Conservation (phyloP, 805 yeast genomes). For the Jamesozyma jinghongensis region DNA sequence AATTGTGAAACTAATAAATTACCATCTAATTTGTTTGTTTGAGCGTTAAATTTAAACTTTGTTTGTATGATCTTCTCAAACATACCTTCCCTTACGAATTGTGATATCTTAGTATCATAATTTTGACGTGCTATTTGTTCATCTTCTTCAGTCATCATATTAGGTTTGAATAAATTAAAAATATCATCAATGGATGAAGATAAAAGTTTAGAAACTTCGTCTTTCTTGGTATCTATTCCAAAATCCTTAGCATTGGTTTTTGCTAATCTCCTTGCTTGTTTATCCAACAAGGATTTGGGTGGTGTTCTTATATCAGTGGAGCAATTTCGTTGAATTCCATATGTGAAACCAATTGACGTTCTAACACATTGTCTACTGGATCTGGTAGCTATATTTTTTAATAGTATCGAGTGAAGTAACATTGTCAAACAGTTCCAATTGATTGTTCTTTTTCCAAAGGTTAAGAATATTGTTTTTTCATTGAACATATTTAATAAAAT, state of each 20-base stretch:
- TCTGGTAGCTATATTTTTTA: too few species aligned
- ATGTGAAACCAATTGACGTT: too few species aligned
- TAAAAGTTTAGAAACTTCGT: background rate
- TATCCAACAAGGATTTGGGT: conserved; percentile 16
- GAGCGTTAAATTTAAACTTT: conserved; percentile 9
- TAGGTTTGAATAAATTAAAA: conserved; percentile 20
- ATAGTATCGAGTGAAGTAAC: too few species aligned
- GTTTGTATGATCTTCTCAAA: conserved; percentile 8
- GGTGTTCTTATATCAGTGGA: conserved; percentile 3
- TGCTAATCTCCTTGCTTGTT: conserved; percentile 16
- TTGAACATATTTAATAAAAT: too few species aligned
- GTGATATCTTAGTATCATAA: conserved; percentile 5
- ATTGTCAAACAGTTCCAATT: too few species aligned
- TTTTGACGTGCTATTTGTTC: conserved; percentile 11
- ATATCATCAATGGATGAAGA: conserved; percentile 17
- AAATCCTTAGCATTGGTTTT: conserved; percentile 4
- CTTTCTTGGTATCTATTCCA: conserved; percentile 7
- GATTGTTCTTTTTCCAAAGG: too few species aligned
- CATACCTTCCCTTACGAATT: conserved; percentile 11
- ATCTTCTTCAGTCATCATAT: conserved; percentile 19
- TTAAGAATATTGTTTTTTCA: too few species aligned
- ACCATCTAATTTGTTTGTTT: conserved; percentile 2
- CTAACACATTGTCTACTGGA: too few species aligned
- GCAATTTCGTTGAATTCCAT: too few species aligned
- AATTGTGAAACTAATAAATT: conserved; percentile 7